Evolutionary conservation across 768 basidiomycete genomes (phyloP), one percentile per base, ranked within the genome.

Genomic region (Chlorophyllum brunneum): DNA sequence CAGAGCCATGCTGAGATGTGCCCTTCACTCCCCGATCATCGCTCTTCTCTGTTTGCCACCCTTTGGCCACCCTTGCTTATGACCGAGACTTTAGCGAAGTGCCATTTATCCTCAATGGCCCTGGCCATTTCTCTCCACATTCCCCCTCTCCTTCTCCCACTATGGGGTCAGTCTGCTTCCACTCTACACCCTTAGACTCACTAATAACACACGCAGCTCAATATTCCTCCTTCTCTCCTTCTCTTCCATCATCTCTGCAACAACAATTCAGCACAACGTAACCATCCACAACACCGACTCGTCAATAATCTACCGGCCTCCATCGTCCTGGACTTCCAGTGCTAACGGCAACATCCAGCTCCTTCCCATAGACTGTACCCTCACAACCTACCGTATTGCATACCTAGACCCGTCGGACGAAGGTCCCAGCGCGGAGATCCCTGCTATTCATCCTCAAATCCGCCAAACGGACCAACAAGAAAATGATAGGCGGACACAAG

Each of bases 1-100:
- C 27, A 87, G 66, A 20, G 71, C 72, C 83, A 85, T 84, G 24
- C 4, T 16, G 26, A 34, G 15, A 1, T 31, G 33, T 24, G 26
- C 10, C 2, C 11, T 24, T 24, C 11, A 9, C 23, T 23, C 40
- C 10, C 15, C 16, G 10, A 8, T 24, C 18, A 31, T 20, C 43
- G 40, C 36, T 27, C 37, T 22, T 24, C 22, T 29, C 22, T 41
- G 34, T 42, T 11, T 29, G 49, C 23, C 45, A n/a, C 47, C 26
- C 5, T 53, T 47, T 36, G 37, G 48, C 42, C 37, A 33, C n/a
- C 18, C 29, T n/a, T n/a, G n/a, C n/a, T n/a, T n/a, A n/a, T n/a
- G 5, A 47, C 45, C 45, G 45, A 47, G 45, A 47, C 45, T 47
- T 47, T 36, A 33, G 45, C 45, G 45, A 47, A 15, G 45, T 34